Percentiles rank a stretch among this genome's conserved stretches.
These are phyloP conservation scores for Sporormia fimetaria DNA, from an alignment of 495 filamentous ascomycete species.

Conservation along the genomic window DNA sequence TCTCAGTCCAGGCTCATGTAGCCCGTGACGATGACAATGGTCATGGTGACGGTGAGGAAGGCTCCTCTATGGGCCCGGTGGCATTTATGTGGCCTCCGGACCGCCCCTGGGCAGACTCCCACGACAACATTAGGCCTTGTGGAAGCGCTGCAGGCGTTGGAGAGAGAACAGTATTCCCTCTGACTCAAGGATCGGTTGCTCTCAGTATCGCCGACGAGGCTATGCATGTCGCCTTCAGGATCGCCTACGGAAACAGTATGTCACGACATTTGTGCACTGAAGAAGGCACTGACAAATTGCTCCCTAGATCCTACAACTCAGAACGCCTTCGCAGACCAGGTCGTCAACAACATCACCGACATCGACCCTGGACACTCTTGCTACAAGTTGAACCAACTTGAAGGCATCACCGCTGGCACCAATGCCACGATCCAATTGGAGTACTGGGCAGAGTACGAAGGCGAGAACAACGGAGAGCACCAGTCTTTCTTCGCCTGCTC, in stretches of 20 bases:
- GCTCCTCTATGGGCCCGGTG: constrained; percentile 39
- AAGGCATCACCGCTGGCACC: constrained; percentile 32
- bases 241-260: constrained; percentile 39
- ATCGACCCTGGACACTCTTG: constrained; percentile 41
- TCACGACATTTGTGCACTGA: neutral
- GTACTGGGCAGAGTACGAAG: constrained; percentile 38
- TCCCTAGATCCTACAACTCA: constrained; percentile 15
- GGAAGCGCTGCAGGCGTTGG: constrained; percentile 2
- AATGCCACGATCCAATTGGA: constrained; percentile 45
- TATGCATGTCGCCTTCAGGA: constrained; percentile 38
- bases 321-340: constrained; percentile 33
- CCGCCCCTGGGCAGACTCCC: constrained; percentile 36
- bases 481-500: constrained; percentile 44
- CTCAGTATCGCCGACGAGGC: constrained; percentile 38
- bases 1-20: no score
- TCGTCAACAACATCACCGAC: constrained; percentile 35
- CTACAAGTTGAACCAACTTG: constrained; percentile 37
- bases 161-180: neutral
- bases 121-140: constrained; percentile 39
- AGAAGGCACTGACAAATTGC: neutral
- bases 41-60: constrained; percentile 26
- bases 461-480: constrained; percentile 30
- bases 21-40: constrained; percentile 25
- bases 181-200: constrained; percentile 31
- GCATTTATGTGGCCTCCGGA: constrained; percentile 45